phyloP scores from a whole-genome alignment of 2,329 filamentous ascomycete genomes.

The Aspergillus melleus region DNA sequence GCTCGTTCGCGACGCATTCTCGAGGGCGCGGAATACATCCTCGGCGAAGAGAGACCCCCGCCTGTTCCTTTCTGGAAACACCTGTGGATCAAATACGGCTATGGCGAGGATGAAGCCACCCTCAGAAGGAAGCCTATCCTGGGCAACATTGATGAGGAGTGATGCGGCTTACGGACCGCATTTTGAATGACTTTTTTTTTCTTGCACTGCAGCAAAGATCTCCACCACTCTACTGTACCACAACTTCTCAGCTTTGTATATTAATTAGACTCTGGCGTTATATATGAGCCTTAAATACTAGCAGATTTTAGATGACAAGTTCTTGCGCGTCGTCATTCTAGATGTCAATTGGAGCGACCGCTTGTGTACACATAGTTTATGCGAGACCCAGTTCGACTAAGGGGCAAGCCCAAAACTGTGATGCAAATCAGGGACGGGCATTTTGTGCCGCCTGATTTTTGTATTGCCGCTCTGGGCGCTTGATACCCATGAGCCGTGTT shows the following conservation, averaged over 20 bases:
- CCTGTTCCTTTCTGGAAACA: conserved; percentile 40
- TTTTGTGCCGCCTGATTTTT: background rate
- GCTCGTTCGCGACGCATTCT: conserved; percentile 62
- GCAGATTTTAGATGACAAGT: background rate
- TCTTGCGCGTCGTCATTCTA: background rate
- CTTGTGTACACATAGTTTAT: no score
- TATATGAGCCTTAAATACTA: conserved; percentile 2
- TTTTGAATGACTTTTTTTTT: background rate
- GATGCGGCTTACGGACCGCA: background rate
- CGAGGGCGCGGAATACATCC: conserved; percentile 66
- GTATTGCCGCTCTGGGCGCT: background rate
- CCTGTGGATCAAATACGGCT: conserved; percentile 43
- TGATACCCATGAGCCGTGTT: background rate
- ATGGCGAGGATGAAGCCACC: conserved; percentile 42
- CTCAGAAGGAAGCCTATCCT: conserved; percentile 40
- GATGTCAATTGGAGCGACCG: no score
- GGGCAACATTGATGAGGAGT: conserved; percentile 41
- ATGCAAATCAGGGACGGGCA: background rate
- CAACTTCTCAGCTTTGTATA: conserved; percentile 10
- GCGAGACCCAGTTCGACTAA: no score
- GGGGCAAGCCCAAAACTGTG: no score
- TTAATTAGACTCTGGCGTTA: conserved; percentile 8
- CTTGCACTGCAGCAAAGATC: background rate
- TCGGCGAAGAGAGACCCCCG: conserved; percentile 57
- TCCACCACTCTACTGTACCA: conserved; percentile 5